Base-by-base conservation (phyloP, 1,284 basidiomycete species). In the Pisolithus thermaeus region DNA sequence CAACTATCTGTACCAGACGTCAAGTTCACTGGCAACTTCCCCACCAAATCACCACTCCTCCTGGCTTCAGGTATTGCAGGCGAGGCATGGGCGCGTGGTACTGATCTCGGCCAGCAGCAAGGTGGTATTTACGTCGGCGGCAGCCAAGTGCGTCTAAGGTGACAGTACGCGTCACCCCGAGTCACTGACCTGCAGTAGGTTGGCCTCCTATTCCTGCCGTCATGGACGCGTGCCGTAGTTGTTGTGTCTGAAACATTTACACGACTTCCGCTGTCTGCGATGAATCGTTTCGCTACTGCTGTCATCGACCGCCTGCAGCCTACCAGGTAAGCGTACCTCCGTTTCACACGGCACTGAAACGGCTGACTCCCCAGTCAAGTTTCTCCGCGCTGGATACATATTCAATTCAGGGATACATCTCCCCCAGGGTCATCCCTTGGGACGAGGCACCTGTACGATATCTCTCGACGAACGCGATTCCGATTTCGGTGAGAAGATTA, bases 301-400 rank as follows among this genome's bases (percentile, higher is more conserved):
- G 60, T 83, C 6, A 54, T 82, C 12, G 64, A 70, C 20, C 57
- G 58, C n/a, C 59, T 82, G 46, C 64, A 74, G 48, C 81, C 83
- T n/a, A 62, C 67, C 6, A 74, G 65, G 83, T 83, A 56, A 20
- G 59, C 28, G 16, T 22, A 12, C 3, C 18, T 41, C 23, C 12
- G n/a, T 12, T 37, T 47, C 32, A 37, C 47, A n/a, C 18, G 16
- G 28, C 14, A 14, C 37, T 12, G 18, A n/a, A 43, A 52, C 39
- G 36, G 52, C 39, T 8, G 12, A 51, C n/a, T 30, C 30, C 30
- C 18, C 41, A 40, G 25, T 49, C 41, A 43, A 84, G 82, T 18
- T 57, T 80, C 14, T 67, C 72, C 0, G 61, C 83, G 7, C 61
- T 85, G 20, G 84, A 84, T 57, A 65, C 69, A 5, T 86, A 86